Conservation (phyloP, 2,329 filamentous ascomycete species). For the Coniella lustricola region DNA sequence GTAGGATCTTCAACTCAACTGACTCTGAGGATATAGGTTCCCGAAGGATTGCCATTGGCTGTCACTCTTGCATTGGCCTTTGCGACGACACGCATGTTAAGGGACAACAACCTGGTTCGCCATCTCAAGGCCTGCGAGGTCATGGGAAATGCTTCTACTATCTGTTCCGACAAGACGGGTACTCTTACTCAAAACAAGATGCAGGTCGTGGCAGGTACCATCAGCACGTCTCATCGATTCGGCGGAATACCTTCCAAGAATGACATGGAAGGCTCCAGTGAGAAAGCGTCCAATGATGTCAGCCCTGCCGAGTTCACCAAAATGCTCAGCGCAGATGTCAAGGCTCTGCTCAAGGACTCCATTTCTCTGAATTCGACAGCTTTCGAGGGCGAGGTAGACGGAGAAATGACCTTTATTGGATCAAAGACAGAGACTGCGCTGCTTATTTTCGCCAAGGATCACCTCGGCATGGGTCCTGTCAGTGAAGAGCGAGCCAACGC, state of each 20-base stretch:
- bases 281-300: constrained; percentile 24
- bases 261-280: constrained; percentile 13
- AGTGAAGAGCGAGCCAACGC: constrained; percentile 51
- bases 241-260: constrained; percentile 29
- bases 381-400: constrained; percentile 67
- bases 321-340: constrained; percentile 38
- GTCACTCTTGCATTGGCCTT: constrained; percentile 74
- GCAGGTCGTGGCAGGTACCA: constrained; percentile 55
- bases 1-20: background rate
- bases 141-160: constrained; percentile 71
- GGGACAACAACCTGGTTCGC: constrained; percentile 70
- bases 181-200: constrained; percentile 64
- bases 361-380: constrained; percentile 65
- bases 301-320: constrained; percentile 39
- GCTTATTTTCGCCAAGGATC: constrained; percentile 59
- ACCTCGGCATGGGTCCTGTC: constrained; percentile 61
- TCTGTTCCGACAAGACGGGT: constrained; percentile 63
- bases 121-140: constrained; percentile 73
- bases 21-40: constrained; percentile 37
- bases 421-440: constrained; percentile 74
- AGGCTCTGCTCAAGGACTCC: constrained; percentile 50
- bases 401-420: constrained; percentile 60
- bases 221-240: constrained; percentile 51
- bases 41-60: constrained; percentile 68
- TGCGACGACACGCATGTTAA: constrained; percentile 69